Evolutionary conservation across 1,284 basidiomycete genomes (phyloP), one percentile per base, ranked within the genome.

Genomic region (Fistulina hepatica): DNA sequence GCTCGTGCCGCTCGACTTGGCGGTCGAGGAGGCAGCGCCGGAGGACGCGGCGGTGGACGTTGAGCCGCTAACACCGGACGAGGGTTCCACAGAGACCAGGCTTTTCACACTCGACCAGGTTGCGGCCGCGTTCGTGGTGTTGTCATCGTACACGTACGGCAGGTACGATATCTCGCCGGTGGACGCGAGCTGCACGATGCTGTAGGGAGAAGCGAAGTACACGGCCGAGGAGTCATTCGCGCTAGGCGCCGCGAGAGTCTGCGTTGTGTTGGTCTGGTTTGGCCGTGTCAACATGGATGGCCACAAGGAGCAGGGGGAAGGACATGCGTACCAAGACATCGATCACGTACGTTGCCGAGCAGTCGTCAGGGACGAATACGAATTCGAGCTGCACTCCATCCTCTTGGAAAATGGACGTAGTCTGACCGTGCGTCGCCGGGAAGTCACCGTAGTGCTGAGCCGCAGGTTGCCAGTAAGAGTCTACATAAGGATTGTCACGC

Each of bases 341-440:
- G 53, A 89, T 67, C 36, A 93, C 70, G 54, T 83, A 92, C 13
- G 83, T 80, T 21, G 69, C 65, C 8, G 81, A 82, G 39, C 76
- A 77, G 52, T 90, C 85, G 55, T 82, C 72, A 24, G 89, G 89
- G 41, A 93, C 71, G 60, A 79, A 93, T 2, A 81, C 82, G 56
- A 90, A 85, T 54, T 85, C 76, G 50, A 80, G 69, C 51, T 88
- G 85, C 51, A 69, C 73, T 33, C 71, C 73, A 24, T 52, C 44
- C 7, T 63, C 56, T 48, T 73, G 64, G 69, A 90, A 91, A 63
- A 92, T 77, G 5, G 79, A 83, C 5, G 81, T 65, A 2, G 79
- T 70, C 55, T 82, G 74, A 16, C 89, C 89, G 48, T 84, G 75
- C 2, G 66, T 61, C 34, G 73, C 71, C 10, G 89, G 89, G 74